Conservation (phyloP, 2,329 filamentous ascomycete genomes). For the Neopestalotiopsis rosae region DNA sequence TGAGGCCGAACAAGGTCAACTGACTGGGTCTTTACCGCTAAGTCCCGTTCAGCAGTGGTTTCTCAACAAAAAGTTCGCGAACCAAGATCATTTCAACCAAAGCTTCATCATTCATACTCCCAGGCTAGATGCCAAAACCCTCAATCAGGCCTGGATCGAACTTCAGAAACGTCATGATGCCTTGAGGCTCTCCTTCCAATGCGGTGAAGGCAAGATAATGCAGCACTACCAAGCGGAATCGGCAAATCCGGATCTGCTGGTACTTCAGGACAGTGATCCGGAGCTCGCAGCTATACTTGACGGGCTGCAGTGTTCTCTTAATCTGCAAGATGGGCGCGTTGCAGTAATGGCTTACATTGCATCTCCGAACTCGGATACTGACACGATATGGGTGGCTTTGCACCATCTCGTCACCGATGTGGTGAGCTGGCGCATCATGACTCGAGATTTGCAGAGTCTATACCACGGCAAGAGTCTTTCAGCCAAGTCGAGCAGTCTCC, state of each 20-base stretch:
- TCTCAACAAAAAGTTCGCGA: background rate
- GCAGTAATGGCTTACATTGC: background rate
- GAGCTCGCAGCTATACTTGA: background rate
- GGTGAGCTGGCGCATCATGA: slow-evolving; percentile 4
- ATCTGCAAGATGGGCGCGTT: background rate
- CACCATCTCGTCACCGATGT: slow-evolving; percentile 3
- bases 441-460: background rate
- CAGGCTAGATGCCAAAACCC: background rate
- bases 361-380: background rate
- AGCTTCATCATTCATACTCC: slow-evolving; percentile 3
- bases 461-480: background rate
- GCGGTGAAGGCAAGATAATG: background rate
- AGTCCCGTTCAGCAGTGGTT: background rate
- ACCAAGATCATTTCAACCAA: background rate
- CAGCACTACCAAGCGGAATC: background rate
- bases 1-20: background rate
- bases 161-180: slow-evolving; percentile 1
- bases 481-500: background rate
- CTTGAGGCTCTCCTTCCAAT: background rate
- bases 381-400: background rate
- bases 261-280: background rate
- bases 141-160: background rate
- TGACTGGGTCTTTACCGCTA: background rate
- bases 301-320: background rate
- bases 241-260: background rate